Evolutionary conservation across 306 rosid genomes (phyloP), one percentile per base, ranked within the genome.

Genomic region (Macrotyloma uniflorum): DNA sequence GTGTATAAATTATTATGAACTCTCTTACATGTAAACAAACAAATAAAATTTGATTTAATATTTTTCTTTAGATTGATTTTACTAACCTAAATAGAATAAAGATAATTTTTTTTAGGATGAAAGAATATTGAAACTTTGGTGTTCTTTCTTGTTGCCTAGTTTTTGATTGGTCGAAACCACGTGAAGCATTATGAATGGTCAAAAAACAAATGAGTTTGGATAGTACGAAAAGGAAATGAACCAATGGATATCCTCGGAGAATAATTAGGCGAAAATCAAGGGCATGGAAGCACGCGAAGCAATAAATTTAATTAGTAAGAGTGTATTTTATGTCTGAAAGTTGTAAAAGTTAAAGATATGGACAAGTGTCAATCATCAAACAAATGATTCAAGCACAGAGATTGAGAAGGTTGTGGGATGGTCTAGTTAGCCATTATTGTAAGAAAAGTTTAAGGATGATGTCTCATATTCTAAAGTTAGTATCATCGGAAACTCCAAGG

Each of bases 341-440:
- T 24, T 22, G 8, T 72, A 75, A 70, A 80, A 45, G 64, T 30
- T 53, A 45, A 64, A 22, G 46, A 49, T 18, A 26, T 54, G 77
- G 79, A 74, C 90, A 76, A 67, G 86, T 84, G 88, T 81, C 84
- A 81, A 84, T 84, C 67, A 81, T 84, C 84, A 75, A 66, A 79
- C 16, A 46, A 77, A 80, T 75, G 72, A 85, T 78, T 30, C 32
- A 46, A 30, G 30, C 47, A 4, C 50, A 6, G 28, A 5, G 50
- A 65, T 20, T 20, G 28, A 36, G 16, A 65, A 36, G 5, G 20
- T 49, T 65, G 32, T 19, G 18, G 28, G 32, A 36, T 19, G 14
- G 32, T 19, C 28, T 64, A 9, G 4, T 35, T 1, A 18, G 0
- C 5, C n/a, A 16, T 0, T 8, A 33, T n/a, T 62, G 0, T 62